Base-by-base conservation (phyloP, 1,284 basidiomycete species). In the Fomitopsis betulina region DNA sequence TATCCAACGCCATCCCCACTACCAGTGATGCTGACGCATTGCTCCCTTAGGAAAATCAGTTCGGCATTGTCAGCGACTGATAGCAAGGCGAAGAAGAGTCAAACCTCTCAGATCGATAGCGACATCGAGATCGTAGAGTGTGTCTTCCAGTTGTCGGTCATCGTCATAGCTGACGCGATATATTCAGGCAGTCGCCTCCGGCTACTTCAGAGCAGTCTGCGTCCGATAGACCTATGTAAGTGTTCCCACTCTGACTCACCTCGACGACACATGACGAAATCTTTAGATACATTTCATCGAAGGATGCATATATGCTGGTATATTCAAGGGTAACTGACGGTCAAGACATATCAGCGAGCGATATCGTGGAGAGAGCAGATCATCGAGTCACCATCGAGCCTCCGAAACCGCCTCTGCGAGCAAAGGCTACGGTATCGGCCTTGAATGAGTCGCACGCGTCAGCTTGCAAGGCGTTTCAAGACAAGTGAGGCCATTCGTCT, bases 281-380 rank as follows among this genome's bases (percentile, higher is more conserved):
- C 21, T 10, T 25, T 51, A 68, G 72, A 51, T 65, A 65, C 55
- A 62, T 71, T 59, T 77, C 81, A 0, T 94, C 93, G 0, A 89
- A 83, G 70, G 92, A 95, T 64, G 93, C 92, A 25, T 96, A 97
- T 73, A 95, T 96, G 93, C 80, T 96, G 39, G 87, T 97, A 54
- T 97, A 96, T 72, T 81, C 83, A 42, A 82, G 83, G 9, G 70
- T 39, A 57, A 54, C 51, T 7, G 15, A 30, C 33, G 9, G 32
- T 43, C 13, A 23, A 5, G 30, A 3, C 13, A 25, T 25, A 7
- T 9, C 45, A 21, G 21, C 42, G 23, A 5, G n/a, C 53, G 10
- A 32, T 23, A 10, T 17, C 33, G 1, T 13, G 17, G 37, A 39
- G 13, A 23, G 3, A 4, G 45, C 30, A 12, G 2, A 25, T 25